Evolutionary conservation across 1,284 basidiomycete genomes (phyloP).

Genomic region (Ganoderma sp.): DNA sequence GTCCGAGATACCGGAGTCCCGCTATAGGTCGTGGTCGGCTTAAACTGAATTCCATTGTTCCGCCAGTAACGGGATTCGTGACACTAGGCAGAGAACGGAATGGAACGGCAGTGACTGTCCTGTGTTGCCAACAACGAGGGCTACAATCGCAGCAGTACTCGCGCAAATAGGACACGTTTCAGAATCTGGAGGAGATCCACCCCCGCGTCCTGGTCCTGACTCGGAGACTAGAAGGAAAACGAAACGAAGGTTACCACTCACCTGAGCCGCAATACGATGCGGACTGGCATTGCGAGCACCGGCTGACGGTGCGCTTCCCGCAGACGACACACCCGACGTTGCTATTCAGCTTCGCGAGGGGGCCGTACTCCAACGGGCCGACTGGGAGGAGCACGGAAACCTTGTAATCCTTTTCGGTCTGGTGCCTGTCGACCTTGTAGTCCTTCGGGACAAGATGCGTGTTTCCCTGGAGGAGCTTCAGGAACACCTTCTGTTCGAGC

Average conservation of each 20-base stretch:
- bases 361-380: conserved; percentile 44
- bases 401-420: conserved; percentile 35
- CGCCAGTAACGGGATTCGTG: not conserved
- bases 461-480: not conserved
- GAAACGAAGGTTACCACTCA: conserved; percentile 17
- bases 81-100: not conserved
- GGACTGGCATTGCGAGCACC: conserved; percentile 46
- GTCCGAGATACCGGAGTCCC: not conserved
- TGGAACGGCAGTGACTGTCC: not conserved
- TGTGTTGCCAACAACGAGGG: too few relatives aligned
- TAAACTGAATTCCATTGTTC: not conserved
- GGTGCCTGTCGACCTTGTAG: conserved; percentile 33
- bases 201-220: not conserved
- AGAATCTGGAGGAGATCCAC: too few relatives aligned
- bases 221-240: not conserved
- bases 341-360: conserved; percentile 44
- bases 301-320: conserved; percentile 41
- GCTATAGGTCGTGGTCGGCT: not conserved
- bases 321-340: conserved; percentile 47
- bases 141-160: not conserved
- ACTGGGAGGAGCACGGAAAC: conserved; percentile 48
- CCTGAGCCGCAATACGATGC: conserved; percentile 47
- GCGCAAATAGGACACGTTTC: too few relatives aligned
- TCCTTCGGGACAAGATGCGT: conserved; percentile 26
- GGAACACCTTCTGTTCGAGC: conserved; percentile 25